Evolutionary conservation across 208 protist species (phyloP).

Genomic region (Kentomonas sorsogonicus): DNA sequence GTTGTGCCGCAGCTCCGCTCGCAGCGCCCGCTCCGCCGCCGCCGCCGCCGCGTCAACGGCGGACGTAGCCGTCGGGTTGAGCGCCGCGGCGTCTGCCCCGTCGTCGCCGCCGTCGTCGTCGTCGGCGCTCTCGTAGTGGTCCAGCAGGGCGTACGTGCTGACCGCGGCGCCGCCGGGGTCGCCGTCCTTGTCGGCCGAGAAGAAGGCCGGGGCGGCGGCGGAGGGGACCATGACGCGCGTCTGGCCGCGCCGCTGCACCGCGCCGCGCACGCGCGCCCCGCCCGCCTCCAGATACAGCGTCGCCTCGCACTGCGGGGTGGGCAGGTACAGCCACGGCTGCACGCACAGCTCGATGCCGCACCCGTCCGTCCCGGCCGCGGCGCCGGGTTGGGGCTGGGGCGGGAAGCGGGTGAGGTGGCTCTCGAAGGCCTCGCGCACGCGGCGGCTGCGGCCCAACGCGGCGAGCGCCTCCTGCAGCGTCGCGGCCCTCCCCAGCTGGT

Average conservation of each 20-base stretch:
- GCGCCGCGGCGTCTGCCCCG: too few species aligned
- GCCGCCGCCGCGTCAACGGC: slow-evolving; percentile 33
- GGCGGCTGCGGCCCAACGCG: slow-evolving; percentile 37
- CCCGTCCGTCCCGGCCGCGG: too few species aligned
- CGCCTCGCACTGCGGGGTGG: slow-evolving; percentile 65
- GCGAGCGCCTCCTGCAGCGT: slow-evolving; percentile 40
- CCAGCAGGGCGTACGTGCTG: too few species aligned
- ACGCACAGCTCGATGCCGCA: slow-evolving; percentile 59
- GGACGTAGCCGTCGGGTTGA: too few species aligned
- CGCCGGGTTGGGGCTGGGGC: too few species aligned
- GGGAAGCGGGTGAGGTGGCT: neutral
- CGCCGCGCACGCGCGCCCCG: slow-evolving; percentile 38
- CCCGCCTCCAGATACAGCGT: slow-evolving; percentile 52
- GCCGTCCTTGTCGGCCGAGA: neutral
- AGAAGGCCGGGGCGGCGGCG: neutral
- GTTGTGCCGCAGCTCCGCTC: slow-evolving; percentile 40
- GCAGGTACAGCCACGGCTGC: slow-evolving; percentile 73
- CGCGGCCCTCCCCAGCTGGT: slow-evolving; percentile 62
- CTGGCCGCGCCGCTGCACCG: slow-evolving; percentile 63
- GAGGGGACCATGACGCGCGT: slow-evolving; percentile 58
- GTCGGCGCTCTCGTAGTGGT: too few species aligned
- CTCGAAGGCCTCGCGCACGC: slow-evolving; percentile 28
- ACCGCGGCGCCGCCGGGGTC: too few species aligned
- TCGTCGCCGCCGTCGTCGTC: too few species aligned
- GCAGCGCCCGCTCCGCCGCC: slow-evolving; percentile 38